Evolutionary conservation across 1,284 basidiomycete genomes (phyloP), one percentile per base, ranked within the genome.

Genomic region (Sphaerobolus stellatus): DNA sequence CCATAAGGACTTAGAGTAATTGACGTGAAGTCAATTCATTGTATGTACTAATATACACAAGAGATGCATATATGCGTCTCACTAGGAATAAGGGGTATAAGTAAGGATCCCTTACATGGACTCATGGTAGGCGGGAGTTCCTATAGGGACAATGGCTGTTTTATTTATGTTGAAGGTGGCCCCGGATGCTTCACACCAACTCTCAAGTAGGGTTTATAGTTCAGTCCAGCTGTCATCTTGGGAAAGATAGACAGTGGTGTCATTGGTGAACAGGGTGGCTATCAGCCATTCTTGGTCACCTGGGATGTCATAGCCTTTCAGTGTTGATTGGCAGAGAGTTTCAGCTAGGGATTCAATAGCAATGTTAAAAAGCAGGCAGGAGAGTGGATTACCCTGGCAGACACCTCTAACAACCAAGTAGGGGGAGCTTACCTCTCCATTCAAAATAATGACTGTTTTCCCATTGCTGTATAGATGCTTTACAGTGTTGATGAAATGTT

Each of bases 101-200:
- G n/a, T n/a, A n/a, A n/a, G n/a, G n/a, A n/a, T n/a, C n/a, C n/a
- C n/a, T n/a, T n/a, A n/a, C 22, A 57, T 16, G 9, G 48, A 25
- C 16, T 40, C 31, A 3, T 61, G n/a, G 61, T 58, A 62, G 18
- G 44, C 40, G 4, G 28, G 9, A 3, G 44, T 30, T 1, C 71
- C 71, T 0, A 73, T 60, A 0, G 70, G 72, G 5, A 75, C 62
- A 0, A 71, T 62, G 45, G 69, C 67, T 0, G 70, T 75, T 53
- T 74, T 74, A 2, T 47, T 41, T 0, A 62, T 58, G 56, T 75
- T 74, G 51, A 74, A 74, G 27, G 64, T 66, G 1, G 71, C 69
- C 0, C 62, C 61, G 5, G 71, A 66, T 0, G 67, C 71, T 0
- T 20, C n/a, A 53, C 71, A 74, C 70, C 70, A 73, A 4, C 30